These are phyloP conservation scores for Candida pini DNA, from an alignment of 805 yeast genomes.

Conservation along the genomic window DNA sequence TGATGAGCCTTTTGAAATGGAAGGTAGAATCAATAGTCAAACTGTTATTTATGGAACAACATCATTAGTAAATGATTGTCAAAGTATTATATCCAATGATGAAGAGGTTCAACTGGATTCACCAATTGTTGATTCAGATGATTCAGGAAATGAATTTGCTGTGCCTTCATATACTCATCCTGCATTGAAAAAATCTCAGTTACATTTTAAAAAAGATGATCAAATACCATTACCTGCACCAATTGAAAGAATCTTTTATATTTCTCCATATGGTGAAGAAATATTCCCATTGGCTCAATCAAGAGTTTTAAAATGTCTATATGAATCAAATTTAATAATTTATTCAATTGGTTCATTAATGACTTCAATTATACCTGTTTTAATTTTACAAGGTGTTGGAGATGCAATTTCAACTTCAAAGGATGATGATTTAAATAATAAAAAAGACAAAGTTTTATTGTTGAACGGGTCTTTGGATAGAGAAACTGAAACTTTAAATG, in stretches of 20 bases:
- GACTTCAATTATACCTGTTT: constrained; percentile 81
- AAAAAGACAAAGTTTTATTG: constrained; percentile 50
- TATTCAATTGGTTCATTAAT: constrained; percentile 84
- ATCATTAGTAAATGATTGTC: not conserved
- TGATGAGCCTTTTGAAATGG: not conserved
- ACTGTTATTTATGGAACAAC: constrained; percentile 16
- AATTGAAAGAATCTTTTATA: constrained; percentile 65
- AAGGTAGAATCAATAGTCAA: constrained; percentile 12
- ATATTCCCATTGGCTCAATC: constrained; percentile 69
- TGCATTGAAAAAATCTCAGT: constrained; percentile 65
- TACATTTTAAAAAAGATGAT: constrained; percentile 60
- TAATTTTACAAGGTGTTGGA: constrained; percentile 70
- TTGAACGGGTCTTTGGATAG: constrained; percentile 74
- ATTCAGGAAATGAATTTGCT: constrained; percentile 47
- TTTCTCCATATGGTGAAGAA: constrained; percentile 85
- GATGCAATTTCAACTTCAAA: constrained; percentile 37
- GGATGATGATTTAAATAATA: constrained; percentile 1
- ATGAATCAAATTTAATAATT: constrained; percentile 48
- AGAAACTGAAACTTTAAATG: constrained; percentile 68
- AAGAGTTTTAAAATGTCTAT: constrained; percentile 48
- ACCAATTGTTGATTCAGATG: too few species aligned
- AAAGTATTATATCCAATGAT: too few species aligned
- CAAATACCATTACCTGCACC: constrained; percentile 67
- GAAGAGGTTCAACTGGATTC: too few species aligned
- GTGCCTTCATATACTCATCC: constrained; percentile 74